A percentile compares a stretch with the other conserved stretches of the same genome.
These are phyloP conservation scores for Backusella luteola DNA, from an alignment of 192 early-diverging fungal species.

Conservation along the genomic window DNA sequence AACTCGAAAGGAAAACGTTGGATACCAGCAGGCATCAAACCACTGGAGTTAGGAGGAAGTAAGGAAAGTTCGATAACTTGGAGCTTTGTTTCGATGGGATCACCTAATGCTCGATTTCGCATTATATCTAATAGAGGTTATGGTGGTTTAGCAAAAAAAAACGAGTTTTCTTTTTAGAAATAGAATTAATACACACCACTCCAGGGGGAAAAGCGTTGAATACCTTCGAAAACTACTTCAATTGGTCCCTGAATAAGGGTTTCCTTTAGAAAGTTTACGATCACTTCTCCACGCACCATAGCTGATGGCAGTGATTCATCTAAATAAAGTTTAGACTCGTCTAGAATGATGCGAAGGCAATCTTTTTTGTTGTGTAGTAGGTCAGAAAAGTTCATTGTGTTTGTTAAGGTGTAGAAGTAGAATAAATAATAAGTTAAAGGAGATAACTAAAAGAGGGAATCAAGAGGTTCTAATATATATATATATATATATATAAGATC, in stretches of 20 bases:
- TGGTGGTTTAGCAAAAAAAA: not conserved
- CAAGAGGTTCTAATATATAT: not conserved
- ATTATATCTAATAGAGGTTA: slow-evolving; percentile 13
- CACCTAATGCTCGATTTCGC: slow-evolving; percentile 1
- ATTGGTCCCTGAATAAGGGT: slow-evolving; percentile 24
- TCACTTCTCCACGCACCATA: slow-evolving; percentile 32
- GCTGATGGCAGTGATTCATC: slow-evolving; percentile 21
- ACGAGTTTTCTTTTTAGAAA: not conserved
- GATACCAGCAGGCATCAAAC: slow-evolving; percentile 19
- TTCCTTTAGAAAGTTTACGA: slow-evolving; percentile 19
- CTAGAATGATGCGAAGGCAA: slow-evolving; percentile 9
- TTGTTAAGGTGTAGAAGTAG: not conserved
- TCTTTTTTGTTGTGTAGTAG: slow-evolving; percentile 4
- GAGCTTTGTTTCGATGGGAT: slow-evolving; percentile 15
- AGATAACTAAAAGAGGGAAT: not conserved
- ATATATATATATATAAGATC: not conserved
- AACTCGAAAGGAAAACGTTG: slow-evolving; percentile 35
- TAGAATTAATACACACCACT: not conserved
- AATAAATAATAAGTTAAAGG: not conserved
- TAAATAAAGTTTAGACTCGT: slow-evolving; percentile 21
- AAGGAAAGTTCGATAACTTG: slow-evolving; percentile 29
- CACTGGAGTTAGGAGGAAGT: slow-evolving; percentile 17
- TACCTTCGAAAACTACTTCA: slow-evolving; percentile 26
- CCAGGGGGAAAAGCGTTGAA: slow-evolving; percentile 22
- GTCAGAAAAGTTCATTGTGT: not conserved